phyloP scores from a whole-genome alignment of 2,329 filamentous ascomycete genomes.

The Talaromyces piceae region DNA sequence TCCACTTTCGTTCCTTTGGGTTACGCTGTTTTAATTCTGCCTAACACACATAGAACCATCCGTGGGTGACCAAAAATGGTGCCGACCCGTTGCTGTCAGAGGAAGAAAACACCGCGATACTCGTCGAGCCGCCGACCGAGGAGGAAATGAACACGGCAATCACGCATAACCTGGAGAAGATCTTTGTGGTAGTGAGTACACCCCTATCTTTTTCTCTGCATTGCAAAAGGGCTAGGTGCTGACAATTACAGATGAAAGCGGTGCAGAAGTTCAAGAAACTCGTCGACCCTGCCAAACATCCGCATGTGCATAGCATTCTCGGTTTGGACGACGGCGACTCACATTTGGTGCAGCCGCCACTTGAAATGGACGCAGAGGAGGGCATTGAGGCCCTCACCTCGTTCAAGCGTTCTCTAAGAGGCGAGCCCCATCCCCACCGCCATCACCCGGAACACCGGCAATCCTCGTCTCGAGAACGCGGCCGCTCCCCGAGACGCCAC shows the following conservation, averaged over 20 bases:
- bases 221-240: neutral
- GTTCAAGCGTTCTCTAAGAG: constrained; percentile 44
- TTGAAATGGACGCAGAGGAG: constrained; percentile 41
- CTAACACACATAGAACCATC: constrained; percentile 58
- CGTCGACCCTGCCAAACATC: constrained; percentile 50
- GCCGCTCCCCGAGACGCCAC: constrained; percentile 10
- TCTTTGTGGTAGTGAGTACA: constrained; percentile 65
- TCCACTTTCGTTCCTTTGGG: neutral
- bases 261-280: constrained; percentile 81
- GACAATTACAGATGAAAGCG: constrained; percentile 65
- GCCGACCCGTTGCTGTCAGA: constrained; percentile 68
- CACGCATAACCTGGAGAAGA: constrained; percentile 77
- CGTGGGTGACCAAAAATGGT: constrained; percentile 83
- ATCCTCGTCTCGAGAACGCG: constrained; percentile 5
- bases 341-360: constrained; percentile 51
- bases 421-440: constrained; percentile 24
- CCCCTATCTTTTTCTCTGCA: neutral
- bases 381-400: constrained; percentile 36
- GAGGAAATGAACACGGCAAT: constrained; percentile 87
- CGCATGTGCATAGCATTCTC: constrained; percentile 51
- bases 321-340: constrained; percentile 47
- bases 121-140: constrained; percentile 77
- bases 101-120: constrained; percentile 76
- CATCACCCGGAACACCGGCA: neutral
- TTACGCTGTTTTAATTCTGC: no score